Evolutionary conservation across 148 eudicot species (phyloP).

Genomic region (Camellia sinensis): DNA sequence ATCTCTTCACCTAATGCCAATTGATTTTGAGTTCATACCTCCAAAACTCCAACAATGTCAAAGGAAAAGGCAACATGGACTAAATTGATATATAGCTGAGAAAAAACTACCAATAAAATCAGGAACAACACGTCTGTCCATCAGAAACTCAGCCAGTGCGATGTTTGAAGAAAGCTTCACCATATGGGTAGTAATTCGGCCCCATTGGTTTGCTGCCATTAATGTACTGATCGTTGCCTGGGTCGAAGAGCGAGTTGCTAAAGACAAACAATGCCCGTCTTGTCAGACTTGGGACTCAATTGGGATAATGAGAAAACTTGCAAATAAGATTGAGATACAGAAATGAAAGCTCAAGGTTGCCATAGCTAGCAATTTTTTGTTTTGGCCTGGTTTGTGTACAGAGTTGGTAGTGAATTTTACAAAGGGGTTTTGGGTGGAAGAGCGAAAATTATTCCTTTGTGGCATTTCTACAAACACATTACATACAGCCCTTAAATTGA

Average conservation of each 20-base stretch:
- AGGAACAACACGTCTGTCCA: slow-evolving; percentile 42
- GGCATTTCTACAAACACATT: no score
- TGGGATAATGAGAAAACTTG: no score
- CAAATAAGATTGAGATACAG: not conserved
- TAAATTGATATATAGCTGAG: not conserved
- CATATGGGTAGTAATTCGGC: slow-evolving; percentile 41
- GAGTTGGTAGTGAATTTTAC: no score
- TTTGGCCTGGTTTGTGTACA: no score
- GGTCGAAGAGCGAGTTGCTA: slow-evolving; percentile 52
- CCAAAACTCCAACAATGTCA: not conserved
- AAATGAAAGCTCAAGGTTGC: not conserved
- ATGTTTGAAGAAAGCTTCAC: not conserved
- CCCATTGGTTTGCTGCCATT: slow-evolving; percentile 27
- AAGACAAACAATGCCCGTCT: slow-evolving; percentile 28
- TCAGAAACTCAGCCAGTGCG: slow-evolving; percentile 44
- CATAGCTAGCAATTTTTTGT: not conserved
- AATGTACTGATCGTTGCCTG: slow-evolving; percentile 37
- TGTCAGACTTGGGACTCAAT: no score
- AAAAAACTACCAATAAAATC: slow-evolving; percentile 39
- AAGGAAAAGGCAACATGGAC: not conserved
- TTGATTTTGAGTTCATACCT: no score
- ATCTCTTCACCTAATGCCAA: no score
- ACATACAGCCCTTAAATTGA: no score
- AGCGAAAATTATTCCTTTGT: no score
- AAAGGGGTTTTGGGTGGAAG: no score